Evolutionary conservation across 768 basidiomycete species (phyloP).

Genomic region (Chalciporus piperatus): DNA sequence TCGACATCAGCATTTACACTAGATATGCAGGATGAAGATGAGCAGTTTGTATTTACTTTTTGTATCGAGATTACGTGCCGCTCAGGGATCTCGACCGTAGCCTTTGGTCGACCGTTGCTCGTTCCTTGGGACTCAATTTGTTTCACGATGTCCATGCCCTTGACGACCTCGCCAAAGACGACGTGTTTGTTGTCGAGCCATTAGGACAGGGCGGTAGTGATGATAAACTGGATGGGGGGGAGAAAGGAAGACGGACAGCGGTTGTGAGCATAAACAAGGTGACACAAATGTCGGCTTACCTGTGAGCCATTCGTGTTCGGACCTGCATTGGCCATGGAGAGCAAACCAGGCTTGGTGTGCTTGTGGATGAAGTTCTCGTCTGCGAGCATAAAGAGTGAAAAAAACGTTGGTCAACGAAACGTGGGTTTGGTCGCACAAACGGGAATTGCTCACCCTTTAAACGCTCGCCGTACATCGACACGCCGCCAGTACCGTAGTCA

Average conservation of each 20-base stretch:
- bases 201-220: constrained; percentile 68
- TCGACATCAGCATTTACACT: background rate
- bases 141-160: constrained; percentile 42
- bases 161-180: constrained; percentile 48
- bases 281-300: constrained; percentile 29
- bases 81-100: constrained; percentile 49
- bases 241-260: background rate
- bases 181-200: constrained; percentile 52
- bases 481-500: constrained; percentile 85
- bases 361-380: constrained; percentile 71
- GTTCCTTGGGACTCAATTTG: constrained; percentile 37
- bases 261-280: too few relatives aligned
- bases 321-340: constrained; percentile 90
- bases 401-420: background rate
- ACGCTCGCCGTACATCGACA: constrained; percentile 81
- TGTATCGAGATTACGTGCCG: background rate
- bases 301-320: constrained; percentile 80
- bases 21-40: background rate
- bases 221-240: constrained; percentile 57
- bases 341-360: constrained; percentile 62
- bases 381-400: constrained; percentile 11
- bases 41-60: background rate
- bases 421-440: background rate
- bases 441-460: constrained; percentile 55
- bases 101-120: constrained; percentile 21